Conservation (phyloP, 2,329 filamentous ascomycete genomes). For the Talaromyces sp. region DNA sequence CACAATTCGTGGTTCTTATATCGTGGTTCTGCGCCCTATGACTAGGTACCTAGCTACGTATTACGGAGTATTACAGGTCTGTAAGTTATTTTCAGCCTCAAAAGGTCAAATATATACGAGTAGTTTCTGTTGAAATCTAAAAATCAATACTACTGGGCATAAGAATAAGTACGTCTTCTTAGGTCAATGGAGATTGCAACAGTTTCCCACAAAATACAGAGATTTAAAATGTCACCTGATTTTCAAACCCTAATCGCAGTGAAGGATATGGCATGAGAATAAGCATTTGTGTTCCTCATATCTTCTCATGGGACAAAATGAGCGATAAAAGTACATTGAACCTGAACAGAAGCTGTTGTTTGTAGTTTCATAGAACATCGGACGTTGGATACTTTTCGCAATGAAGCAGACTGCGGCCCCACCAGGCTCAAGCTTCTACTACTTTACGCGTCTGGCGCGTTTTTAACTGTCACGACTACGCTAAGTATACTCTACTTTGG, state of each 20-base stretch:
- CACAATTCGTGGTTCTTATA: not conserved
- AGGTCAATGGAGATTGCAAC: no score
- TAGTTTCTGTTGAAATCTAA: no score
- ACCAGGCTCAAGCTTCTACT: not conserved
- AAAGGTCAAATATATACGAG: no score
- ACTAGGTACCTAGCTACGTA: no score
- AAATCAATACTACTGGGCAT: no score
- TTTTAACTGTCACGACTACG: not conserved
- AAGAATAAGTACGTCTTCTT: no score
- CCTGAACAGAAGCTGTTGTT: not conserved
- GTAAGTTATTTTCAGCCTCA: no score
- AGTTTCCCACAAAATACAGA: no score
- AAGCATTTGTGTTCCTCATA: not conserved
- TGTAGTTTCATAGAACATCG: not conserved
- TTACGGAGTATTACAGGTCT: no score
- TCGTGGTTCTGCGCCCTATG: no score
- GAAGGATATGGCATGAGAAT: not conserved
- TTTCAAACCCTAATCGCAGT: not conserved
- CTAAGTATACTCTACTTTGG: no score
- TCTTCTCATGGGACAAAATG: not conserved
- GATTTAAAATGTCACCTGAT: not conserved
- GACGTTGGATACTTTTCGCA: not conserved
- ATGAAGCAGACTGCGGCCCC: not conserved
- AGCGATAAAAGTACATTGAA: not conserved
- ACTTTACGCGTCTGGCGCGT: conserved; percentile 9